Percentiles rank a stretch among this genome's conserved stretches.
phyloP scores from a whole-genome alignment of 2,329 filamentous ascomycete genomes.

The Parastagonospora avenae region DNA sequence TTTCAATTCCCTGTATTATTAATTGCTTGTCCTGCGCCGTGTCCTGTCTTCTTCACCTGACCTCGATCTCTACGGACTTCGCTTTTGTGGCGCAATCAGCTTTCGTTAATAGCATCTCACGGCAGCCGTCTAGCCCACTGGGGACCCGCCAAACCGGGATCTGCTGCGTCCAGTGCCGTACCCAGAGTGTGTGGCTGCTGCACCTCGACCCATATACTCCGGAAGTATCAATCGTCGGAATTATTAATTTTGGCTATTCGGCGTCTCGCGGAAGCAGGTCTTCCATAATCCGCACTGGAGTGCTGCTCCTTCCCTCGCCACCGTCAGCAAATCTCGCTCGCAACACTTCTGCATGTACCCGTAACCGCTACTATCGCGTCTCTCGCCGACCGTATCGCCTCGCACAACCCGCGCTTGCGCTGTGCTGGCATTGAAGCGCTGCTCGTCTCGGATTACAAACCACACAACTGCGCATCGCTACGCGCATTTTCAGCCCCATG shows the following conservation, averaged over 20 bases:
- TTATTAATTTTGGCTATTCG: conserved; percentile 33
- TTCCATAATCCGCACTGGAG: conserved; percentile 15
- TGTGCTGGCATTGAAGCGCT: conserved; percentile 15
- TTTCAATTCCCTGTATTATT: background rate
- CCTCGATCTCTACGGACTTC: background rate
- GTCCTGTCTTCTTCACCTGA: background rate
- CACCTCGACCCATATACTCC: conserved; percentile 7
- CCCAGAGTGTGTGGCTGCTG: conserved; percentile 14
- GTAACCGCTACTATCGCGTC: conserved; percentile 8
- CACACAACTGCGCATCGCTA: conserved; percentile 2
- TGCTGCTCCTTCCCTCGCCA: conserved; percentile 11
- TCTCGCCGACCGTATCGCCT: conserved; percentile 12
- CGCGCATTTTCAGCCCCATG: conserved; percentile 23
- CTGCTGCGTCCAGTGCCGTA: conserved; percentile 17
- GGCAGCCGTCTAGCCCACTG: conserved; percentile 17
- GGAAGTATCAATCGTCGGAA: background rate
- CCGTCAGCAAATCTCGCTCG: conserved; percentile 4
- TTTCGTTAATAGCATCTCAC: conserved; percentile 19
- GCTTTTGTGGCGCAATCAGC: conserved; percentile 6
- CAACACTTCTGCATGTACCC: conserved; percentile 15
- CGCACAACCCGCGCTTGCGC: conserved; percentile 16
- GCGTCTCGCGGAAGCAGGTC: conserved; percentile 37
- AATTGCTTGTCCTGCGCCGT: background rate
- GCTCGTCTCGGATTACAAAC: background rate
- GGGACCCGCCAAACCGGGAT: conserved; percentile 15